Conservation (phyloP, 2,329 filamentous ascomycete species). For the Fusarium fujikuroi region DNA sequence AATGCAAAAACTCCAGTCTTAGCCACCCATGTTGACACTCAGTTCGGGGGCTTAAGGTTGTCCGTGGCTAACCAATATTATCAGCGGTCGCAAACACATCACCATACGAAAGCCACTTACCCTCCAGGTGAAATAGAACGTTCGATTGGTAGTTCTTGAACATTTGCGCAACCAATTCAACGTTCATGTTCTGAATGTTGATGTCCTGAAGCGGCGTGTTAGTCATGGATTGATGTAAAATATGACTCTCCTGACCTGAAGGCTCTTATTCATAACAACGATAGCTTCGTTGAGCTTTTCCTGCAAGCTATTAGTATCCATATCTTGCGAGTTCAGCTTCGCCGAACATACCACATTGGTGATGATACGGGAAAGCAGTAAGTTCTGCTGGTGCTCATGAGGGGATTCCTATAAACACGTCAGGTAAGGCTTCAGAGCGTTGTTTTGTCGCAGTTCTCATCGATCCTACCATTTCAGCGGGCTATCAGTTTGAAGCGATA, state of each 20-base stretch:
- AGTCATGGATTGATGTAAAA: neutral
- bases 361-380: conserved; percentile 93
- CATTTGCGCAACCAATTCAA: conserved; percentile 98
- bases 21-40: neutral
- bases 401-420: conserved; percentile 77
- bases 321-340: neutral
- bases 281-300: conserved; percentile 98
- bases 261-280: conserved; percentile 89
- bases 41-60: conserved; percentile 77
- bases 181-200: conserved; percentile 99
- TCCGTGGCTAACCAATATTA: conserved; percentile 72
- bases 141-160: conserved; percentile 99
- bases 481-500: neutral
- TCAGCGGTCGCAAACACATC: neutral
- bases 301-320: conserved; percentile 57
- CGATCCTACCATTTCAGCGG: conserved; percentile 22
- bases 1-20: neutral
- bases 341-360: conserved; percentile 84
- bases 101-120: conserved; percentile 57
- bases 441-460: too few species aligned
- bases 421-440: neutral
- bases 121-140: conserved; percentile 95
- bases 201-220: conserved; percentile 73
- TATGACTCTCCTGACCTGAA: conserved; percentile 69
- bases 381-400: conserved; percentile 96